Conservation (phyloP, 306 rosid species). For the Begonia peltatifolia region DNA sequence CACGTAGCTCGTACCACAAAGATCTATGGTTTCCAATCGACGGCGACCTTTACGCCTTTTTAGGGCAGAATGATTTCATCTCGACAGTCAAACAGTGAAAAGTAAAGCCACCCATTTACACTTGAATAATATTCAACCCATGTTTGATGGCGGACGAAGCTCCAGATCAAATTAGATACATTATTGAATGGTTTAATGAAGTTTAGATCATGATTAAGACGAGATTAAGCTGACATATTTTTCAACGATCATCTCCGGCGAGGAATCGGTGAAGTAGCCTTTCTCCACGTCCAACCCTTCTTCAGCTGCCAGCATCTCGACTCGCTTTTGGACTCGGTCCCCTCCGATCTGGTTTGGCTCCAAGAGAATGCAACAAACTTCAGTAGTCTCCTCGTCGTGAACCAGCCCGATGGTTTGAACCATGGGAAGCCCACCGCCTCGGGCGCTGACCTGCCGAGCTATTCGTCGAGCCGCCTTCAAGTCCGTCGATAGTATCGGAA, state of each 20-base stretch:
- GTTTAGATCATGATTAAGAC: too few species aligned
- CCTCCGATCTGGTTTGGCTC: conserved; percentile 73
- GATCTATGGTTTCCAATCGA: too few species aligned
- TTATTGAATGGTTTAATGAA: too few species aligned
- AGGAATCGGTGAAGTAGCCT: conserved; percentile 65
- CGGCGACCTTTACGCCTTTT: too few species aligned
- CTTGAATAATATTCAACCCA: too few species aligned
- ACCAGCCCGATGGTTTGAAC: conserved; percentile 52
- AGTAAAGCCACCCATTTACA: too few species aligned
- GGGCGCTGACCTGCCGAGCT: conserved; percentile 64
- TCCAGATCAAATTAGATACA: too few species aligned
- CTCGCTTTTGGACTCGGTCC: conserved; percentile 52
- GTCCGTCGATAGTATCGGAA: conserved; percentile 48
- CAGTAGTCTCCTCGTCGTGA: conserved; percentile 49
- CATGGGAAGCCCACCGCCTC: conserved; percentile 81
- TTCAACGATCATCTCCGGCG: conserved; percentile 56
- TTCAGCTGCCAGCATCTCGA: conserved; percentile 53
- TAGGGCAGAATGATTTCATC: too few species aligned
- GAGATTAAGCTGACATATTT: conserved; percentile 34
- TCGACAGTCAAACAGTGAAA: too few species aligned
- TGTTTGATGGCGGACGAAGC: too few species aligned
- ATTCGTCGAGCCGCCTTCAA: conserved; percentile 34
- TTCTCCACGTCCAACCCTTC: conserved; percentile 70
- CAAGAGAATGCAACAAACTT: conserved; percentile 67
- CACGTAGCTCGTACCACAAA: too few species aligned